Percentiles rank a stretch among this genome's conserved stretches.
These are phyloP conservation scores for Candida golubevii DNA, from an alignment of 805 yeast species.

Conservation along the genomic window DNA sequence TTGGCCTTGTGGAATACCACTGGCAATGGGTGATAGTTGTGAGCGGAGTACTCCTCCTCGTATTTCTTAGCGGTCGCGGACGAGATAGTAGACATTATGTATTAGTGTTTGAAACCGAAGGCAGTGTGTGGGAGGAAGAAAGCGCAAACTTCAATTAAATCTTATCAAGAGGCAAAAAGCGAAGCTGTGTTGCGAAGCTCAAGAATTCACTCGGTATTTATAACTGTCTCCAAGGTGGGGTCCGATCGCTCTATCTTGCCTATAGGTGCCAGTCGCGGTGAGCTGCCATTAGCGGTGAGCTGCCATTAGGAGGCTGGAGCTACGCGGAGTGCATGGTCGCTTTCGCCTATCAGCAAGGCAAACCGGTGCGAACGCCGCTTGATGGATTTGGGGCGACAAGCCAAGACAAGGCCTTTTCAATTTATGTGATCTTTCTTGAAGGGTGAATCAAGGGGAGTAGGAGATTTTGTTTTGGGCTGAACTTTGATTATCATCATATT, in stretches of 20 bases:
- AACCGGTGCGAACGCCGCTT: no score
- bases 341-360: slow-evolving; percentile 1
- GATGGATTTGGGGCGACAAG: no score
- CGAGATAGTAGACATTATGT: slow-evolving; percentile 36
- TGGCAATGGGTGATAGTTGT: slow-evolving; percentile 95
- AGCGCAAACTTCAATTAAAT: no score
- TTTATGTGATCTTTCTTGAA: no score
- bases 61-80: slow-evolving; percentile 60
- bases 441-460: no score
- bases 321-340: background rate
- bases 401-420: no score
- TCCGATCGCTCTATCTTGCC: slow-evolving; percentile 19
- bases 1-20: slow-evolving; percentile 82
- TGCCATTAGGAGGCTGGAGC: background rate
- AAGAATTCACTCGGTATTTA: slow-evolving; percentile 4
- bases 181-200: no score
- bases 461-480: no score
- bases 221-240: slow-evolving; percentile 7
- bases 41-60: slow-evolving; percentile 86
- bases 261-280: slow-evolving; percentile 17
- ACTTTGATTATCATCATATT: no score
- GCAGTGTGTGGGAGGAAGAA: background rate
- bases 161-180: no score
- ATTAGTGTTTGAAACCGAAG: background rate
- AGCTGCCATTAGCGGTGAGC: slow-evolving; percentile 10